These are phyloP conservation scores for Ustilago hordei DNA, from an alignment of 1,284 basidiomycete species.

Conservation along the genomic window DNA sequence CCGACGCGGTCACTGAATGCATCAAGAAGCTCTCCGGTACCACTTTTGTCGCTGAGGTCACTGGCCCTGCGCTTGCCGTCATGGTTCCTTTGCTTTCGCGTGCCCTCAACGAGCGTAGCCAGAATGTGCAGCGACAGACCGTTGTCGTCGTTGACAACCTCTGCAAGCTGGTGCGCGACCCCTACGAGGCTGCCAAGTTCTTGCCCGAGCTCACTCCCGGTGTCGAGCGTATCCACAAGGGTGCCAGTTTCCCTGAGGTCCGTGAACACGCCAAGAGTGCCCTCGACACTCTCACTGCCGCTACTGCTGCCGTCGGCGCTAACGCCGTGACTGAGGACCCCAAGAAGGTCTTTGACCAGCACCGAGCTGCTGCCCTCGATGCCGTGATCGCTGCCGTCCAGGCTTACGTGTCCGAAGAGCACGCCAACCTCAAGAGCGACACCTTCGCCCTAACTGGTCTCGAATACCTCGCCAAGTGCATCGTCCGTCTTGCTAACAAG, in stretches of 20 bases:
- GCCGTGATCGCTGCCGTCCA: constrained; percentile 54
- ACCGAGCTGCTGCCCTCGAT: constrained; percentile 57
- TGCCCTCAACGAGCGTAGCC: constrained; percentile 93
- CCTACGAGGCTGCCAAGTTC: constrained; percentile 88
- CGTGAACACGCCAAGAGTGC: constrained; percentile 67
- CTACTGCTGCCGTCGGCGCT: constrained; percentile 51
- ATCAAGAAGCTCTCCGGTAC: constrained; percentile 95
- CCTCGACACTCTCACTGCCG: constrained; percentile 61
- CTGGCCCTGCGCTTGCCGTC: constrained; percentile 92
- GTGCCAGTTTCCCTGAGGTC: constrained; percentile 95
- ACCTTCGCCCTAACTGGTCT: constrained; percentile 60
- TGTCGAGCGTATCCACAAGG: constrained; percentile 88
- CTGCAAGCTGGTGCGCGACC: constrained; percentile 95
- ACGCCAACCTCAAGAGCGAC: constrained; percentile 60
- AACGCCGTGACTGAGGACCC: constrained; percentile 58
- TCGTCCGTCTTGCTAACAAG: constrained; percentile 67
- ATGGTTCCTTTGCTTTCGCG: constrained; percentile 92
- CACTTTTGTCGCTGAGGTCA: constrained; percentile 97
- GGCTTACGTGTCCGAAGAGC: constrained; percentile 52
- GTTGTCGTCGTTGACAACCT: constrained; percentile 92
- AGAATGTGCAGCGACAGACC: constrained; percentile 78
- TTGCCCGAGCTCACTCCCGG: constrained; percentile 89
- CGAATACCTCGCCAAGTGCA: constrained; percentile 58
- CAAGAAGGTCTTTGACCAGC: constrained; percentile 53
- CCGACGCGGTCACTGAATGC: constrained; percentile 83